A percentile compares a stretch with the other conserved stretches of the same genome.
Conservation (phyloP, 441 rosid species). For the Rhodomyrtus psidioides region DNA sequence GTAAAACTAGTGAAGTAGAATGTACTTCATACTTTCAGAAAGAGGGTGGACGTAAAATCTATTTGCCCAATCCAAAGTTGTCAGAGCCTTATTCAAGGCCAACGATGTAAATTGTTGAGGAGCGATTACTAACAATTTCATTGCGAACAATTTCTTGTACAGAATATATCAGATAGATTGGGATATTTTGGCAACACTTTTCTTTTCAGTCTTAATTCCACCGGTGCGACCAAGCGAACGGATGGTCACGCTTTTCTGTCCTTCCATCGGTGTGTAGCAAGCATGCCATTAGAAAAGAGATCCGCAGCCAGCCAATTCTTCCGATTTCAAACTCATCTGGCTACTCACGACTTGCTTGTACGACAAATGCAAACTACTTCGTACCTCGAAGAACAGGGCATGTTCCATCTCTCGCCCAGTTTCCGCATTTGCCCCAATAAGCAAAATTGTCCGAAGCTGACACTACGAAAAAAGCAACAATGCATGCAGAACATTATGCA, state of each 20-base stretch:
- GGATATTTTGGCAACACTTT: background rate
- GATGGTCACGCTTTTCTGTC: background rate
- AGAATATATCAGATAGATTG: background rate
- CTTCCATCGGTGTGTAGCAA: background rate
- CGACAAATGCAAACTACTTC: background rate
- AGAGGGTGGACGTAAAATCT: background rate
- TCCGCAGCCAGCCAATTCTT: background rate
- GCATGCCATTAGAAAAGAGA: background rate
- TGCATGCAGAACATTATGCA: background rate
- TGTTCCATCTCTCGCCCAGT: background rate
- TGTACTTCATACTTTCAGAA: background rate
- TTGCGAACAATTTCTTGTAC: background rate
- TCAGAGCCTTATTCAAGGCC: background rate
- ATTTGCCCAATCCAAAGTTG: background rate
- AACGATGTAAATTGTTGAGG: background rate
- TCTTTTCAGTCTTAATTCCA: background rate
- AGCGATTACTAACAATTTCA: background rate
- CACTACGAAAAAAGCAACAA: background rate
- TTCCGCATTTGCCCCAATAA: background rate
- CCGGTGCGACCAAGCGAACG: background rate
- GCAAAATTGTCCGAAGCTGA: background rate
- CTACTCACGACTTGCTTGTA: background rate
- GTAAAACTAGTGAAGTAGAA: background rate
- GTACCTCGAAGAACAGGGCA: background rate
- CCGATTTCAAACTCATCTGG: background rate